A percentile compares a stretch with the other conserved stretches of the same genome.
Conservation (phyloP, 345 rosid genomes). For the Toxicodendron radicans region DNA sequence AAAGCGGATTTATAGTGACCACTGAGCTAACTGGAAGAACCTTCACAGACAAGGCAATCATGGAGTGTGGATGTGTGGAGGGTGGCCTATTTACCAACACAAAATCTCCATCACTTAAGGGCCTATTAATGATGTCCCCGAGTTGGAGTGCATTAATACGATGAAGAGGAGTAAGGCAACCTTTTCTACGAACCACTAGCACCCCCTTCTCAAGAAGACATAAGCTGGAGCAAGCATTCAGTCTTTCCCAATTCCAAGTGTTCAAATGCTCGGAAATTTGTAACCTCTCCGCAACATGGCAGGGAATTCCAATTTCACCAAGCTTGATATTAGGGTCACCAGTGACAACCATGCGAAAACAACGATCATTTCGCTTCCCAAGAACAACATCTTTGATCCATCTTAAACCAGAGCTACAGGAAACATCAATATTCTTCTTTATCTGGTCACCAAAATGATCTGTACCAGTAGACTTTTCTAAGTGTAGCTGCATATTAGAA, state of each 20-base stretch:
- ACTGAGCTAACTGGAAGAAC: conserved; percentile 68
- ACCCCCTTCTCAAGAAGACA: conserved; percentile 62
- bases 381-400: conserved; percentile 90
- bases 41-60: conserved; percentile 71
- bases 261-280: conserved; percentile 74
- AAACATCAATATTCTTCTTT: conserved; percentile 41
- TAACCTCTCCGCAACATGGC: conserved; percentile 70
- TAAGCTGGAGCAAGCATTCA: conserved; percentile 44
- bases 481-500: conserved; percentile 51
- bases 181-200: conserved; percentile 60
- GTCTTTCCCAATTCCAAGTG: conserved; percentile 61
- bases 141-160: conserved; percentile 47
- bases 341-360: conserved; percentile 84
- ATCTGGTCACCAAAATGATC: conserved; percentile 42
- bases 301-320: conserved; percentile 82
- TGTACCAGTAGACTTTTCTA: conserved; percentile 52
- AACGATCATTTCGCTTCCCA: conserved; percentile 79
- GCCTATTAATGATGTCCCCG: conserved; percentile 67
- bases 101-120: conserved; percentile 70
- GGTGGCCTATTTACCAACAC: conserved; percentile 91
- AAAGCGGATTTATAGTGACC: conserved; percentile 82
- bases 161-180: conserved; percentile 46
- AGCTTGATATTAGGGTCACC: conserved; percentile 80
- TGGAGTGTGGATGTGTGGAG: conserved; percentile 88
- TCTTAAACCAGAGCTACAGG: conserved; percentile 71